These are phyloP conservation scores for Pecoramyces ruminantium DNA, from an alignment of 192 early-diverging fungal genomes.

Conservation along the genomic window DNA sequence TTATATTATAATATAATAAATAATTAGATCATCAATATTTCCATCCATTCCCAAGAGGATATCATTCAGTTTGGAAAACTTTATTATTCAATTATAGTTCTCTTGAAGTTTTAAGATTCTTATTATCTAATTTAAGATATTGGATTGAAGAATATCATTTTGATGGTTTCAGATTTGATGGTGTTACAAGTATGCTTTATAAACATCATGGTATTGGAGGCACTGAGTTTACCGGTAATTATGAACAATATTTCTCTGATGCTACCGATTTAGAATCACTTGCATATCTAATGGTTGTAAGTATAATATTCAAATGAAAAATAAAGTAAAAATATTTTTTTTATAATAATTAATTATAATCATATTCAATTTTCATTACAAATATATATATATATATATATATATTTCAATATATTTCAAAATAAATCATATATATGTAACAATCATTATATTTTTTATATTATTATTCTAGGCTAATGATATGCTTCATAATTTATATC, in stretches of 20 bases:
- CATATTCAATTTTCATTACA: too few relatives aligned
- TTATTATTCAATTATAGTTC: slow-evolving; percentile 81
- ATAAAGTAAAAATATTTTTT: too few relatives aligned
- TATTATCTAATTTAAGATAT: slow-evolving; percentile 86
- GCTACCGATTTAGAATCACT: slow-evolving; percentile 66
- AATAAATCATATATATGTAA: too few relatives aligned
- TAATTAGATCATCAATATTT: slow-evolving; percentile 75
- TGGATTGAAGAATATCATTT: slow-evolving; percentile 77
- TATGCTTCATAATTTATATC: slow-evolving; percentile 64
- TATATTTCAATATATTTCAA: too few relatives aligned
- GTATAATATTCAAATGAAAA: too few relatives aligned
- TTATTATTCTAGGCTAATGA: slow-evolving; percentile 37
- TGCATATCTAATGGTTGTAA: slow-evolving; percentile 66
- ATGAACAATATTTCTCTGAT: slow-evolving; percentile 80
- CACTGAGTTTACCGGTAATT: slow-evolving; percentile 80
- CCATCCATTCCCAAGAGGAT: slow-evolving; percentile 67
- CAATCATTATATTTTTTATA: too few relatives aligned
- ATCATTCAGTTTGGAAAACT: slow-evolving; percentile 85
- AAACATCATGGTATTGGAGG: slow-evolving; percentile 77
- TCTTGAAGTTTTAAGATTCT: slow-evolving; percentile 82
- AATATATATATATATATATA: too few relatives aligned
- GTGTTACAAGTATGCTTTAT: slow-evolving; percentile 94
- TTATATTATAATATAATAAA: neutral
- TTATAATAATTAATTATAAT: too few relatives aligned
- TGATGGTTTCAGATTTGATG: slow-evolving; percentile 97